Evolutionary conservation across 768 basidiomycete species (phyloP).

Genomic region (Hygrophoropsis aurantiaca): DNA sequence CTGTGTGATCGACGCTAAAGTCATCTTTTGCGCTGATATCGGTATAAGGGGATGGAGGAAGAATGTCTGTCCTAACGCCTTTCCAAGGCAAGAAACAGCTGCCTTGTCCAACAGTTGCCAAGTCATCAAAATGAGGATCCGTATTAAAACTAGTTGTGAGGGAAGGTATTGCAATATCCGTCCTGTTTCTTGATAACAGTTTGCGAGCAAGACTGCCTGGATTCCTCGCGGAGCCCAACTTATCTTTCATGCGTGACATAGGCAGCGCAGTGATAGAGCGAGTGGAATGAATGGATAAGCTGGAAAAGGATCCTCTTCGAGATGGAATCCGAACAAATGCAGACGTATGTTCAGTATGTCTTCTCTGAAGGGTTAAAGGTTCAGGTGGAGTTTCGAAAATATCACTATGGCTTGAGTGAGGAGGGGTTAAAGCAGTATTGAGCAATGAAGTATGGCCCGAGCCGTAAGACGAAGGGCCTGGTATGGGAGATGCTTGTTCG

Average conservation of each 20-base stretch:
- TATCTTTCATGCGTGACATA: constrained; percentile 47
- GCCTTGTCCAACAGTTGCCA: constrained; percentile 26
- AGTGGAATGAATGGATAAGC: constrained; percentile 45
- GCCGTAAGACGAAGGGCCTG: constrained; percentile 34
- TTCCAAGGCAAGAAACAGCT: constrained; percentile 46
- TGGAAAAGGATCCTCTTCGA: constrained; percentile 58
- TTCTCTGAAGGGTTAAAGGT: constrained; percentile 11
- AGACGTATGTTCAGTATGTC: constrained; percentile 16
- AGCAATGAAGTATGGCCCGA: constrained; percentile 39
- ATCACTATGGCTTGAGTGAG: constrained; percentile 13
- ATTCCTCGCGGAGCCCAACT: constrained; percentile 40
- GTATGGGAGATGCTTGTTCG: constrained; percentile 13
- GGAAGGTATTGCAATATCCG: constrained; percentile 14
- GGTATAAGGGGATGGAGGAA: constrained; percentile 6
- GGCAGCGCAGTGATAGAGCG: constrained; percentile 44
- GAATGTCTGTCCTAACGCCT: constrained; percentile 27
- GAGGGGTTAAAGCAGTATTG: constrained; percentile 24
- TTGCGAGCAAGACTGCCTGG: constrained; percentile 57
- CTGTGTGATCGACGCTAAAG: background rate
- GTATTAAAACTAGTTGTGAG: background rate
- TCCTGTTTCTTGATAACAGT: constrained; percentile 46
- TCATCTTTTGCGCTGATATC: constrained; percentile 6
- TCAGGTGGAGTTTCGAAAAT: constrained; percentile 20
- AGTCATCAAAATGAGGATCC: constrained; percentile 12
- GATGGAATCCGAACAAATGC: constrained; percentile 36